Percentiles rank a stretch among this genome's conserved stretches.
Evolutionary conservation across 2,329 filamentous ascomycete species (phyloP).

Genomic region (Botrytis fabae): DNA sequence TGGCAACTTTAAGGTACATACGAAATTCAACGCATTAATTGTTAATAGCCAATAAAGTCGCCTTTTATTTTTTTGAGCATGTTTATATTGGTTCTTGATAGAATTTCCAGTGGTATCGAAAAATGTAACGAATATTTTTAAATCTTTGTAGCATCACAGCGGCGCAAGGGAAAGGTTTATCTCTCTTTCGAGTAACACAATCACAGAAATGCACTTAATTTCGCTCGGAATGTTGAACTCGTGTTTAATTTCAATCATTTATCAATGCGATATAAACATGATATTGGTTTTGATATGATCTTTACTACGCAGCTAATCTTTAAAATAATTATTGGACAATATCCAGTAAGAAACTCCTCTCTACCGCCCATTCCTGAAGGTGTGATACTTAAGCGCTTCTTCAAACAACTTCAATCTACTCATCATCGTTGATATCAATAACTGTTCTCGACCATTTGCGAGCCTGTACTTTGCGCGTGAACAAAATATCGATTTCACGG

Average conservation of each 20-base stretch:
- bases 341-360: neutral
- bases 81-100: neutral
- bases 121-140: neutral
- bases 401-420: neutral
- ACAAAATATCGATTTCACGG: neutral
- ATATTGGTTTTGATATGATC: neutral
- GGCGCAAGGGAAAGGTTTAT: neutral
- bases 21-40: too few species aligned
- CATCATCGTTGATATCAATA: neutral
- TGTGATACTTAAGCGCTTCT: neutral
- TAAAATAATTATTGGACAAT: neutral
- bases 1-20: neutral
- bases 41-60: neutral
- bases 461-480: neutral
- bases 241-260: neutral
- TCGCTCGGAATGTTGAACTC: neutral
- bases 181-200: neutral
- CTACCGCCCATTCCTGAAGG: neutral
- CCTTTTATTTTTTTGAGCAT: rapidly evolving
- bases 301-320: neutral
- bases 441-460: neutral
- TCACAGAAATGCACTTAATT: neutral
- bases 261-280: neutral
- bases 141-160: neutral
- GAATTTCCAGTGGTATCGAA: neutral